Evolutionary conservation across 805 yeast genomes (phyloP).

Genomic region (Ogataea trehaloabstinens): DNA sequence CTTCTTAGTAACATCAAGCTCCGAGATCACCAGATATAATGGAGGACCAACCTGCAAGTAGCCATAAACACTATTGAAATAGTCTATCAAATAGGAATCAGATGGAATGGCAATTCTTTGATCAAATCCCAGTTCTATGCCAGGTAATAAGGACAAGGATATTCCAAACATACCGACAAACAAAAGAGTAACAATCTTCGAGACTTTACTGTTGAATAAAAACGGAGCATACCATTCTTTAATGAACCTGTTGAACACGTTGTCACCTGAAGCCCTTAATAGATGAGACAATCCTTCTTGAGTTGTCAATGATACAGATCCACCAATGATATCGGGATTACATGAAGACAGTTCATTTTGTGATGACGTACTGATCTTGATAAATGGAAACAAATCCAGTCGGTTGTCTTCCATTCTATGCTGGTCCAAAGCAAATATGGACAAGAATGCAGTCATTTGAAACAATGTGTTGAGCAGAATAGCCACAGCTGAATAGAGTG

Average conservation of each 20-base stretch:
- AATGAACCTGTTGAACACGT: constrained; percentile 40
- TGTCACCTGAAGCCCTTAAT: constrained; percentile 20
- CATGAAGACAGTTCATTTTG: constrained; percentile 14
- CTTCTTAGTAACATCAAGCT: constrained; percentile 59
- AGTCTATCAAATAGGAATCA: constrained; percentile 76
- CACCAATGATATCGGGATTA: constrained; percentile 6
- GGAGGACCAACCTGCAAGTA: constrained; percentile 91
- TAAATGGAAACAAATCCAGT: constrained; percentile 62
- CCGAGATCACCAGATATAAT: constrained; percentile 75
- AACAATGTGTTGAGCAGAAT: constrained; percentile 70
- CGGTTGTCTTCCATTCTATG: constrained; percentile 55
- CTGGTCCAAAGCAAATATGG: constrained; percentile 69
- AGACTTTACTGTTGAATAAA: constrained; percentile 47
- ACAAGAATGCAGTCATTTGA: constrained; percentile 79
- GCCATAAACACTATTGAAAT: constrained; percentile 71
- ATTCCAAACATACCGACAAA: constrained; percentile 66
- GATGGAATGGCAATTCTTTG: constrained; percentile 85
- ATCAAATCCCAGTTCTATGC: constrained; percentile 75
- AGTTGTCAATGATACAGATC: constrained; percentile 9
- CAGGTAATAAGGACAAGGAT: constrained; percentile 68
- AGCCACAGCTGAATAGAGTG: constrained; percentile 86
- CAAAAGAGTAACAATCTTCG: constrained; percentile 46
- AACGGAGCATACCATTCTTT: constrained; percentile 56
- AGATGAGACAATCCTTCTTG: constrained; percentile 24
- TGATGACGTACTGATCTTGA: constrained; percentile 27